phyloP scores from a whole-genome alignment of 2,329 filamentous ascomycete species.

The Talaromyces atroroseus region DNA sequence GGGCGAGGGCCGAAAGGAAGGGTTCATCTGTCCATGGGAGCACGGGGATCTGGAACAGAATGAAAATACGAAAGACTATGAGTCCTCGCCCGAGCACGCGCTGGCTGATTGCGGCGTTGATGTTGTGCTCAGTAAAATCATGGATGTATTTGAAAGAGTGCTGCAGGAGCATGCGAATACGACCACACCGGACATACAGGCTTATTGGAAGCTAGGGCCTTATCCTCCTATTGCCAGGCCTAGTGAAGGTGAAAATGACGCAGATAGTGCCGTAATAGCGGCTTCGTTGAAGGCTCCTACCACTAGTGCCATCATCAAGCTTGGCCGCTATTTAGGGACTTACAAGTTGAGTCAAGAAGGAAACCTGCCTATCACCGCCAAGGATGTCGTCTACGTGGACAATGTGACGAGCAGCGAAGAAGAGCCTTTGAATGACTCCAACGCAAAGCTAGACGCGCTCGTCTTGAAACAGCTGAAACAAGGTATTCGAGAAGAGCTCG shows the following conservation, averaged over 20 bases:
- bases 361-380: constrained; percentile 49
- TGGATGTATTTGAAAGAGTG: constrained; percentile 50
- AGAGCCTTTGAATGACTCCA: constrained; percentile 17
- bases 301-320: constrained; percentile 42
- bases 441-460: constrained; percentile 34
- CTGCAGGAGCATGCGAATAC: constrained; percentile 11
- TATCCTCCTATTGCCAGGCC: not conserved
- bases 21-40: constrained; percentile 64
- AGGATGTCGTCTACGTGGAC: constrained; percentile 49
- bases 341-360: constrained; percentile 62
- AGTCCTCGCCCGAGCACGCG: constrained; percentile 67
- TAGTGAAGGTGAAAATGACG: not conserved
- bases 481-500: constrained; percentile 62
- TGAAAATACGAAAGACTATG: constrained; percentile 17
- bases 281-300: constrained; percentile 8
- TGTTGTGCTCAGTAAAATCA: constrained; percentile 68
- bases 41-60: not conserved
- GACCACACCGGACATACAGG: not conserved
- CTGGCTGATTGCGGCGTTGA: constrained; percentile 70
- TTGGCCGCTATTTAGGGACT: constrained; percentile 59
- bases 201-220: not conserved
- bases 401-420: constrained; percentile 18
- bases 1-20: constrained; percentile 59
- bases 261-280: not conserved
- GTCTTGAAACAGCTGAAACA: constrained; percentile 58